Evolutionary conservation across 2,329 filamentous ascomycete genomes (phyloP), one percentile per base, ranked within the genome.

Genomic region (Knoxdaviesia capensis): DNA sequence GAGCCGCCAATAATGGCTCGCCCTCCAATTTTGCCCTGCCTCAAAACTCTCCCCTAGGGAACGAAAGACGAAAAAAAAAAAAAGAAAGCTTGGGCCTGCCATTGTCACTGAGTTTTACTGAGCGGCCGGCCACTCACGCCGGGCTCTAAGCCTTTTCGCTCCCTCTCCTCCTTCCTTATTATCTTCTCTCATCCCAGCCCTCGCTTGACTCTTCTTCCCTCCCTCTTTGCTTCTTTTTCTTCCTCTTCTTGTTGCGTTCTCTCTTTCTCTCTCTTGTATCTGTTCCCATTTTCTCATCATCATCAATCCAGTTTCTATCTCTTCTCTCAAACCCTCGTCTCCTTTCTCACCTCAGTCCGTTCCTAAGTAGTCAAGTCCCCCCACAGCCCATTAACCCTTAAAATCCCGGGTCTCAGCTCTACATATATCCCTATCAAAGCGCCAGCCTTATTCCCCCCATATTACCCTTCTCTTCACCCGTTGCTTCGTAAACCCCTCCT

Each of bases 301-400:
- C 38, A n/a, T 41, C 38, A 44, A 40, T 44, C 34, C 34, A 11
- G 38, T 35, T 42, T 42, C 46, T 44, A 36, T 30, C 35, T 44
- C 37, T 43, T 44, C 37, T 43, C 41, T 42, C 43, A 41, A 37
- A 35, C 46, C 39, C 42, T 44, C 47, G 32, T 43, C 38, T 41
- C 38, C 39, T 31, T 20, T 31, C 32, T 11, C 36, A 39, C 39
- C 35, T 36, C 38, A 36, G 41, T 29, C 43, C 41, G 34, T 29
- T 40, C 44, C 31, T 42, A 42, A 42, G 30, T 31, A 43, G 42
- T 38, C 34, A 20, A 20, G 20, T n/a, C n/a, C 20, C 37, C 41
- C 40, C 35, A 9, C 35, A 36, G 8, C 40, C 31, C 31, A 5
- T 37, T 37, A 39, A 9, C 20, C 20, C 20, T 20, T 20, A 20